Conservation (phyloP, 2,329 filamentous ascomycete species). For the Pseudocercospora macadamiae region DNA sequence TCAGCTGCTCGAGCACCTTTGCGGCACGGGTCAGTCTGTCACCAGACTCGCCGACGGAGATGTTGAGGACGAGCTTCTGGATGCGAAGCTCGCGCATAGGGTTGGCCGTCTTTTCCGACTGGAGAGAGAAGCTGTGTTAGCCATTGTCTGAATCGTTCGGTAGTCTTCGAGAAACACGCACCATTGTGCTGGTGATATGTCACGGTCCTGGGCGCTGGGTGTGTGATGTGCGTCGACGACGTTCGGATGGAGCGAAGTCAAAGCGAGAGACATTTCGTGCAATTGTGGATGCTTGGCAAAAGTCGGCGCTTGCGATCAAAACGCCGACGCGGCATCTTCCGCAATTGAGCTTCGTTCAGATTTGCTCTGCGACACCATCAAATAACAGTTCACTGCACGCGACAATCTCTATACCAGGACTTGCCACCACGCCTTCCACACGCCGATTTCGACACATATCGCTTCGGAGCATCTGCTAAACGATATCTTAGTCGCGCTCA, state of each 20-base stretch:
- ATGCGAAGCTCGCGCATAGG: constrained; percentile 99
- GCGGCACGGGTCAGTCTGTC: constrained; percentile 99
- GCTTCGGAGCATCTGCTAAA: not conserved
- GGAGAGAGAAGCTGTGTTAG: too few species aligned
- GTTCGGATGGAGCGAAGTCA: not conserved
- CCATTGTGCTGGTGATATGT: constrained; percentile 52
- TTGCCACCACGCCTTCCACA: not conserved
- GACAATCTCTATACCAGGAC: not conserved
- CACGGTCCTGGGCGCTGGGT: constrained; percentile 30
- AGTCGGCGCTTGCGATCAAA: not conserved
- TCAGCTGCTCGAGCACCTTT: constrained; percentile 99
- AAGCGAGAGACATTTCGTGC: not conserved
- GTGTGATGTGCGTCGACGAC: constrained; percentile 15
- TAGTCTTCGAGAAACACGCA: constrained; percentile 38
- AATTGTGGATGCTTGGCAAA: not conserved
- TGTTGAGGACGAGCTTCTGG: constrained; percentile 99
- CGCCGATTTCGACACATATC: not conserved
- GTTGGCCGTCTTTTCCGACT: constrained; percentile 86
- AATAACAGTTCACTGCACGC: not conserved
- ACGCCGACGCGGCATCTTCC: not conserved
- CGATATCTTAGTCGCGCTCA: constrained; percentile 38
- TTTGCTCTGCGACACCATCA: constrained; percentile 4
- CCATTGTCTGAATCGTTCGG: not conserved
- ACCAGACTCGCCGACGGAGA: constrained; percentile 99
- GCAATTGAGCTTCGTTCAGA: not conserved